Evolutionary conservation across 805 yeast species (phyloP).

Genomic region (Limtongia smithiae): DNA sequence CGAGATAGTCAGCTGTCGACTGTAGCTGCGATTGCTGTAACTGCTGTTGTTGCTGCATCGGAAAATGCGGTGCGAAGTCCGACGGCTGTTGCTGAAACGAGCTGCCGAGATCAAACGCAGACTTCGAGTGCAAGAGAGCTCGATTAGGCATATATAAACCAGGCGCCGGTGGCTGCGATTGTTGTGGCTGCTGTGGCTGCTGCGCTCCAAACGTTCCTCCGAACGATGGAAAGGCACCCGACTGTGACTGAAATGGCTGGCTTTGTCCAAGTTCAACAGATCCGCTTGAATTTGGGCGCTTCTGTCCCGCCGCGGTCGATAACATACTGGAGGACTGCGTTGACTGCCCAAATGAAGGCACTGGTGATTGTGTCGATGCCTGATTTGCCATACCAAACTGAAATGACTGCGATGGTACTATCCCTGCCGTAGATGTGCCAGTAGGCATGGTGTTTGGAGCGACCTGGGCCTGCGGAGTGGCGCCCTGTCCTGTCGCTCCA

Average conservation of each 20-base stretch:
- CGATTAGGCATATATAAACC: too few relatives aligned
- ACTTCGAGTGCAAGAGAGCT: constrained; percentile 21
- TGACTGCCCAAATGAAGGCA: background rate
- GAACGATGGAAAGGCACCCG: too few relatives aligned
- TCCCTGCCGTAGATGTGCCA: too few relatives aligned
- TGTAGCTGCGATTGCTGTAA: constrained; percentile 28
- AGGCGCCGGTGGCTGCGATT: too few relatives aligned
- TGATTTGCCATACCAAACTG: too few relatives aligned
- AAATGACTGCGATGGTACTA: too few relatives aligned
- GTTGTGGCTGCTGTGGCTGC: background rate
- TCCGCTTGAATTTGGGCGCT: background rate
- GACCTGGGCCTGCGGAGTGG: too few relatives aligned
- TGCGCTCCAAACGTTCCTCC: background rate
- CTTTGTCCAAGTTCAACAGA: too few relatives aligned
- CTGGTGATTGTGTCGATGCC: too few relatives aligned
- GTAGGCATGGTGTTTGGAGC: too few relatives aligned
- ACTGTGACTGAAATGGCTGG: background rate
- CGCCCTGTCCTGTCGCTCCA: too few relatives aligned
- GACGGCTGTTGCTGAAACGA: constrained; percentile 16
- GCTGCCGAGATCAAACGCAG: constrained; percentile 18
- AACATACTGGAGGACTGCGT: background rate
- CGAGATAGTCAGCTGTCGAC: constrained; percentile 10
- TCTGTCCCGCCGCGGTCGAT: constrained; percentile 1
- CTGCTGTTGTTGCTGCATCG: constrained; percentile 24
- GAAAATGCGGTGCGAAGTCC: constrained; percentile 29